Evolutionary conservation across 2,329 filamentous ascomycete genomes (phyloP), one percentile per base, ranked within the genome.

Genomic region (Colletotrichum chlorophyti): DNA sequence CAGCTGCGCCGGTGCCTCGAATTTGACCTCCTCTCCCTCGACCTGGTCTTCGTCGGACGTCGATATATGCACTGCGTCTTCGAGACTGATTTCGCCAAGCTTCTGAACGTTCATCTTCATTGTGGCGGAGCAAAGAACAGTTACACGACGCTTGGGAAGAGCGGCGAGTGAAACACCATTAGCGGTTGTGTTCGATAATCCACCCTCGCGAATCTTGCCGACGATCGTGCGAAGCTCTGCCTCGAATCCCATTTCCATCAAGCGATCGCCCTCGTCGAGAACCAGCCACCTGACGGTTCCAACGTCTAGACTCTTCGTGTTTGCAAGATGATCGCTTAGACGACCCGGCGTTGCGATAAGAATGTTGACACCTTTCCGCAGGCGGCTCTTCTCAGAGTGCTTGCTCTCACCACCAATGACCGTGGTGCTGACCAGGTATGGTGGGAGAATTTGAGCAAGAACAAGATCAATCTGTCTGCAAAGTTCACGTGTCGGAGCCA

Each of bases 161-260:
- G 89, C 79, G 15, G 84, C 84, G 32, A 89, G 79, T 2, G 77
- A 73, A 4, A 82, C 76, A 5, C 82, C 80, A 48, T 87, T 85
- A 32, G 83, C 82, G 26, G 84, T 85, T 53, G 82, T 84, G 53
- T 83, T 82, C 32, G 82, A 79, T 17, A 89, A 71, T 26, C 79
- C 75, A 53, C 89, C 83, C 40, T 87, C 77, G 62, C 93, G 88
- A 53, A 98, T 84, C 62, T 90, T 90, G 53, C 86, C 82, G 14
- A 99, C 90, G 63, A 97, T 94, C 60, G 89, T 90, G 69, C 91
- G 90, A 59, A 99, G 85, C 68, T 98, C 94, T 51, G 97, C 88
- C 74, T 98, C 95, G 65, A 99, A 99, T 0, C 95, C 95, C 68
- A 98, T 83, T 70, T 99, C 95, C 94, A 99, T 97, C 70, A 99